Evolutionary conservation across 441 rosid genomes (phyloP).

Genomic region (Hura crepitans): DNA sequence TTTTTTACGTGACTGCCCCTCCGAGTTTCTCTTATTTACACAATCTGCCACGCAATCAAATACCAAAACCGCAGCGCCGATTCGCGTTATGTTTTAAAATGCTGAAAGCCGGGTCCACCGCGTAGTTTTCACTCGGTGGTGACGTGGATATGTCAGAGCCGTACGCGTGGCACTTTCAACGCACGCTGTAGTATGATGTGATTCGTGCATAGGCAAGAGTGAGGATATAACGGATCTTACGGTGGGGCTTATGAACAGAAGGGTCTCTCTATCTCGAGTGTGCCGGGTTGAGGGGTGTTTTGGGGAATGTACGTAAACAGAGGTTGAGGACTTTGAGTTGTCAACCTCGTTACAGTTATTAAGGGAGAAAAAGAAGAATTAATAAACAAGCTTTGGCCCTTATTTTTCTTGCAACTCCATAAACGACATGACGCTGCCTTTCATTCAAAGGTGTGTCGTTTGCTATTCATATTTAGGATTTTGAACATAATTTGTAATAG

Average conservation of each 20-base stretch:
- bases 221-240: slow-evolving; percentile 14
- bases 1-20: slow-evolving; percentile 30
- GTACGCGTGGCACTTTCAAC: background rate
- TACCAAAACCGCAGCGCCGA: slow-evolving; percentile 27
- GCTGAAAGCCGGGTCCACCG: slow-evolving; percentile 18
- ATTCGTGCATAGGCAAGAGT: slow-evolving; percentile 13
- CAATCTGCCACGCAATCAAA: slow-evolving; percentile 19
- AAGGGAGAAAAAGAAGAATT: background rate
- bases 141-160: background rate
- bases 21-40: slow-evolving; percentile 19
- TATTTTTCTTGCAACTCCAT: too few species aligned
- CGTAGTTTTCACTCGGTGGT: background rate
- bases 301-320: slow-evolving; percentile 8
- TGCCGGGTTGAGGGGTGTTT: slow-evolving; percentile 8
- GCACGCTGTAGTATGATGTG: slow-evolving; percentile 16
- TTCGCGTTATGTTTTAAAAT: slow-evolving; percentile 37
- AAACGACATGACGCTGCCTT: background rate
- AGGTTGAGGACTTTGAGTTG: slow-evolving; percentile 13
- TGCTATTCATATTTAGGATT: too few species aligned
- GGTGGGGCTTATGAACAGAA: slow-evolving; percentile 17
- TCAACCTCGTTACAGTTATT: slow-evolving; percentile 22
- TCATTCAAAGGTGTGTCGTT: background rate
- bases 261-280: background rate
- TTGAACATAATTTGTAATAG: too few species aligned
- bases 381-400: background rate